Evolutionary conservation across 306 rosid genomes (phyloP).

Genomic region (Mucuna pruriens): DNA sequence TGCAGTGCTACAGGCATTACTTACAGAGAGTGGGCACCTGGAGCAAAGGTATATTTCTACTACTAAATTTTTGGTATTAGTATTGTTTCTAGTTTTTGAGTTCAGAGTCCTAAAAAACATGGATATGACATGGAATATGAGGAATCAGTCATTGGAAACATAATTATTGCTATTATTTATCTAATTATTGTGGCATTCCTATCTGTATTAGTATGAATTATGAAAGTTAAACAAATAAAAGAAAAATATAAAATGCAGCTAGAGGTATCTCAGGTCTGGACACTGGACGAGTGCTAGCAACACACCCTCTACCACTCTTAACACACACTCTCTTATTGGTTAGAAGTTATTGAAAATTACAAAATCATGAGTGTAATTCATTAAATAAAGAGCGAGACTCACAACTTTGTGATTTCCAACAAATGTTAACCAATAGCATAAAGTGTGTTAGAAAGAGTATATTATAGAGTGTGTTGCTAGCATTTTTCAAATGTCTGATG

Average conservation of each 20-base stretch:
- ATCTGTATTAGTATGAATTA: constrained; percentile 8
- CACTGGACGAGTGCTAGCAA: too few relatives aligned
- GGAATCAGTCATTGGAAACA: background rate
- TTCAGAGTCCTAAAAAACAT: constrained; percentile 16
- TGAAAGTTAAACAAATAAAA: constrained; percentile 2
- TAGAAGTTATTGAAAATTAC: too few relatives aligned
- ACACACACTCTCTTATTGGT: too few relatives aligned
- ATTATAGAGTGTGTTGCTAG: too few relatives aligned
- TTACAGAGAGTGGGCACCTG: constrained; percentile 99
- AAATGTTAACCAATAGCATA: too few relatives aligned
- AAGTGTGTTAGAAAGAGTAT: too few relatives aligned
- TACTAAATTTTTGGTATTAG: constrained; percentile 29
- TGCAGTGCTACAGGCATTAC: constrained; percentile 88
- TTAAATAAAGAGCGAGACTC: too few relatives aligned
- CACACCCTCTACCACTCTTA: too few relatives aligned
- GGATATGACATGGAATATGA: background rate
- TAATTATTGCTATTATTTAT: background rate
- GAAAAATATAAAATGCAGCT: background rate
- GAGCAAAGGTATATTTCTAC: constrained; percentile 75
- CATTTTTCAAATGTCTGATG: constrained; percentile 4
- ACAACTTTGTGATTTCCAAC: too few relatives aligned
- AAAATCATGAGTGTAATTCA: too few relatives aligned
- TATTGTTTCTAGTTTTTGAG: background rate
- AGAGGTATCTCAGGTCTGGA: background rate
- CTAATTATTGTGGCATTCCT: constrained; percentile 11